These are phyloP conservation scores for Syncephalastrum contaminatum DNA, from an alignment of 371 early-diverging fungal genomes.

Conservation along the genomic window DNA sequence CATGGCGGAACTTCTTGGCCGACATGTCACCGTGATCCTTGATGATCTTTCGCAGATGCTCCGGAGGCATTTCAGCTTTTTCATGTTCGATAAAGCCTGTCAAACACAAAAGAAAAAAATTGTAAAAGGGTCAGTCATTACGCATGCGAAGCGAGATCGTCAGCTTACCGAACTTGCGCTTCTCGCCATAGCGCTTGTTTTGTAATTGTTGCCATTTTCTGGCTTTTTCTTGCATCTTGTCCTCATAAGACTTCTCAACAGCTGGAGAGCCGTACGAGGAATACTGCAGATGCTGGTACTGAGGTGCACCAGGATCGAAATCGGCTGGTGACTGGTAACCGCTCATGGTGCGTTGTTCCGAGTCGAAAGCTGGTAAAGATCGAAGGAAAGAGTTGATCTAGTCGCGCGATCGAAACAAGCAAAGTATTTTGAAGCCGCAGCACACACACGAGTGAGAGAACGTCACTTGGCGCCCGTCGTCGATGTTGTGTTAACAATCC, in stretches of 20 bases:
- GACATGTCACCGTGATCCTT: conserved; percentile 99
- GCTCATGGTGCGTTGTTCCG: no score
- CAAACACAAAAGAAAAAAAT: conserved; percentile 13
- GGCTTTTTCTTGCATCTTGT: conserved; percentile 75
- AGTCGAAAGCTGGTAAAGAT: no score
- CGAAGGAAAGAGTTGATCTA: no score
- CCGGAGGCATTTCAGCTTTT: conserved; percentile 97
- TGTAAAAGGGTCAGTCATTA: conserved; percentile 6
- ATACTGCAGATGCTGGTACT: no score
- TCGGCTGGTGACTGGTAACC: no score
- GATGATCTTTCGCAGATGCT: conserved; percentile 95
- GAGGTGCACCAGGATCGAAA: no score
- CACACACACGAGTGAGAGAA: no score
- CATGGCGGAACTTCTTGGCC: conserved; percentile 93
- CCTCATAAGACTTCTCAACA: conserved; percentile 39
- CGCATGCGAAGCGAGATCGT: no score
- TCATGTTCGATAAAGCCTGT: conserved; percentile 67
- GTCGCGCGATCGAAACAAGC: no score
- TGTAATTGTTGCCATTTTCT: conserved; percentile 92
- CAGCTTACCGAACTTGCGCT: conserved; percentile 85
- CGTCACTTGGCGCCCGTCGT: no score
- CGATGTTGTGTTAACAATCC: no score
- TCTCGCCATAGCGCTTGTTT: conserved; percentile 89
- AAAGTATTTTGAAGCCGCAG: no score
- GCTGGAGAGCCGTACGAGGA: conserved; percentile 2